These are phyloP conservation scores for Pyrus communis DNA, from an alignment of 306 rosid genomes.

Conservation along the genomic window DNA sequence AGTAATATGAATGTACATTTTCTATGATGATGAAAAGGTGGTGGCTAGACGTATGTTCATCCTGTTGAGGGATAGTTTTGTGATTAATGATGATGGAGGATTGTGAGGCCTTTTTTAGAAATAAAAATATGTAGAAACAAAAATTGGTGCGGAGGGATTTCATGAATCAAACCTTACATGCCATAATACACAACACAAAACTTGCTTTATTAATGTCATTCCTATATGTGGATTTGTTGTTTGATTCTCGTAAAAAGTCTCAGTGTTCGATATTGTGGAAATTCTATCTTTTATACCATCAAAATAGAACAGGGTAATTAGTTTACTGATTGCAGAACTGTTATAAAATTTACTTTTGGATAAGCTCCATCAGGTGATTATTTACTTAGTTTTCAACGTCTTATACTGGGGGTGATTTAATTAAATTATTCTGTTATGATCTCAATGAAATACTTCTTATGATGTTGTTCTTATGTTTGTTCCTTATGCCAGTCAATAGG, in stretches of 20 bases:
- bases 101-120: not conserved
- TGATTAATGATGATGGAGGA: no score
- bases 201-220: not conserved
- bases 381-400: not conserved
- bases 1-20: not conserved
- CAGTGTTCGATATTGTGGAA: not conserved
- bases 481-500: constrained; percentile 63
- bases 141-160: not conserved
- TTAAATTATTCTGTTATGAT: not conserved
- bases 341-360: not conserved
- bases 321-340: not conserved
- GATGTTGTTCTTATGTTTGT: not conserved
- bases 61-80: not conserved
- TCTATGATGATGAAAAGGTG: not conserved
- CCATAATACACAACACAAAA: not conserved
- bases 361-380: not conserved
- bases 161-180: no score
- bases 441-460: not conserved
- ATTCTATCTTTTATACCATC: no score
- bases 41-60: not conserved
- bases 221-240: not conserved
- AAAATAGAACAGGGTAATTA: not conserved
- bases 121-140: no score
- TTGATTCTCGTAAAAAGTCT: not conserved
- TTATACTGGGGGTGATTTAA: not conserved